These are phyloP conservation scores for Sphenostylis stenocarpa DNA, from an alignment of 306 rosid genomes.

Conservation along the genomic window DNA sequence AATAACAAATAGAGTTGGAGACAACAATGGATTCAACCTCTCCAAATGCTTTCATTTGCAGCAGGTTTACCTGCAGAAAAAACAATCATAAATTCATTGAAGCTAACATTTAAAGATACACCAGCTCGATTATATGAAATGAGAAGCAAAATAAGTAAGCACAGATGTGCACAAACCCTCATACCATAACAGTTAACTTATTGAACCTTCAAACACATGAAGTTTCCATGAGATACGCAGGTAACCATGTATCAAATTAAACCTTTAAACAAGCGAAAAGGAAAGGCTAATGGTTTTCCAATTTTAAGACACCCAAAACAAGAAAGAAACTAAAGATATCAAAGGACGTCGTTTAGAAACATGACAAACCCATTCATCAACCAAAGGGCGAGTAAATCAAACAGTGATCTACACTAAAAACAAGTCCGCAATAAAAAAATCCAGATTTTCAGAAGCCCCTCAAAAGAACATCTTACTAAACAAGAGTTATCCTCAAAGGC, in stretches of 20 bases:
- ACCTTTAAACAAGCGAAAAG: neutral
- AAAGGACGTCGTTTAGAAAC: neutral
- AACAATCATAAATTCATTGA: neutral
- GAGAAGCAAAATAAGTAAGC: neutral
- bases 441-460: neutral
- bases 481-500: neutral
- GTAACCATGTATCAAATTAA: neutral
- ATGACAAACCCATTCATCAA: neutral
- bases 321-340: neutral
- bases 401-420: constrained; percentile 3
- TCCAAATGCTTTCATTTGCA: constrained; percentile 48
- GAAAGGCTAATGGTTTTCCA: neutral
- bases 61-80: constrained; percentile 31
- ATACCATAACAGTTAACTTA: neutral
- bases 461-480: neutral
- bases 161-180: neutral
- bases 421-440: neutral
- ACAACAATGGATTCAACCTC: constrained; percentile 21
- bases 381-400: neutral
- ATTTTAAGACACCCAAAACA: neutral
- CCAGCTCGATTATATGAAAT: neutral
- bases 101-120: neutral
- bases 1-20: neutral
- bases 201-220: neutral
- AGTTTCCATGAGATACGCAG: neutral